phyloP scores from a whole-genome alignment of 2,329 filamentous ascomycete genomes.

The Botrytis sinoallii region DNA sequence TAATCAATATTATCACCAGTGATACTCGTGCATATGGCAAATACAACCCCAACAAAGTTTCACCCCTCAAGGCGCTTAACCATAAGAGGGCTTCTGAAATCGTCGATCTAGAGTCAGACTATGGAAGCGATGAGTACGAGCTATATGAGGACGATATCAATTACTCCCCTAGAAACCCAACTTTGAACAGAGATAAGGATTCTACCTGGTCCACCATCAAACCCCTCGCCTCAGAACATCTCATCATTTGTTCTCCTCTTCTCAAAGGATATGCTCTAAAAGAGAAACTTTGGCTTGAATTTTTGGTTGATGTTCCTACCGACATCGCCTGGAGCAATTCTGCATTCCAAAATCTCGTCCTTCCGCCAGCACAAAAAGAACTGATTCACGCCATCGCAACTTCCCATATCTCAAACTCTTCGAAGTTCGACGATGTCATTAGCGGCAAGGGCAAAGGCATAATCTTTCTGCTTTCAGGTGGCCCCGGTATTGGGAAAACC shows the following conservation, averaged over 20 bases:
- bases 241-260: background rate
- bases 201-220: background rate
- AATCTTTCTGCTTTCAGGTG: slow-evolving; percentile 49
- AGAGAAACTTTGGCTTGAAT: background rate
- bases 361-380: slow-evolving; percentile 50
- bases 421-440: slow-evolving; percentile 51
- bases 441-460: slow-evolving; percentile 51
- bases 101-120: background rate
- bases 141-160: background rate
- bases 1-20: background rate
- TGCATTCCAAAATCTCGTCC: slow-evolving; percentile 50
- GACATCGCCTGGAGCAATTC: slow-evolving; percentile 47
- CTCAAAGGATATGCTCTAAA: background rate
- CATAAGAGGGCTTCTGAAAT: background rate
- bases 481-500: slow-evolving; percentile 46
- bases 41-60: background rate
- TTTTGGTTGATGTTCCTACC: slow-evolving; percentile 42
- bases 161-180: background rate
- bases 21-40: background rate
- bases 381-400: slow-evolving; percentile 50
- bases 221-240: background rate
- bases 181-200: background rate
- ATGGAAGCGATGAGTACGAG: background rate
- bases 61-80: background rate
- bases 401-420: slow-evolving; percentile 44